Percentiles rank a stretch among this genome's conserved stretches.
Conservation (phyloP, 257 asterid species). For the Plantago elongata region DNA sequence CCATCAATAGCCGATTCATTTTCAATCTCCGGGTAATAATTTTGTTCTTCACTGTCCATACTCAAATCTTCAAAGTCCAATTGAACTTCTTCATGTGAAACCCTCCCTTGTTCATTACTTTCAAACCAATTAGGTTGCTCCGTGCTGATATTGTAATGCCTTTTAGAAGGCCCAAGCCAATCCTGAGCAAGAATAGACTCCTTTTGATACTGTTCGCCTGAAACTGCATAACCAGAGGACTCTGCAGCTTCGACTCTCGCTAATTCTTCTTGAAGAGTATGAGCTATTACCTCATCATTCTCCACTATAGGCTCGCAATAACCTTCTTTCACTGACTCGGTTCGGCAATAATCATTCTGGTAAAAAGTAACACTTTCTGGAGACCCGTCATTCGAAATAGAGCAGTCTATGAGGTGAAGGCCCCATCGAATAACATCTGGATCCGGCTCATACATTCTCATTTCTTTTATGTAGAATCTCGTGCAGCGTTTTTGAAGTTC, state of each 20-base stretch:
- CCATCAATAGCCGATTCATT: constrained; percentile 74
- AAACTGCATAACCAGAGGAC: constrained; percentile 33
- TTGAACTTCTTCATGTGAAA: constrained; percentile 21
- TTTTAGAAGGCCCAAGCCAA: constrained; percentile 56
- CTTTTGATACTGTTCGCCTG: constrained; percentile 39
- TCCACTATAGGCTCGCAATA: constrained; percentile 46
- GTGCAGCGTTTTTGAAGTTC: constrained; percentile 16
- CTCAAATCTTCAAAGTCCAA: constrained; percentile 29
- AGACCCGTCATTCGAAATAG: constrained; percentile 47
- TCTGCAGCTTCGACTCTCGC: constrained; percentile 44
- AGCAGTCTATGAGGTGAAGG: constrained; percentile 71
- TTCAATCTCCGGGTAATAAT: constrained; percentile 55
- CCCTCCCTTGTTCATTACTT: constrained; percentile 33
- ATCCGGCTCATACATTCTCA: constrained; percentile 54
- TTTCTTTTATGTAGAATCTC: constrained; percentile 18
- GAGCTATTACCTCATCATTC: constrained; percentile 70
- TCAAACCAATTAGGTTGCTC: constrained; percentile 15
- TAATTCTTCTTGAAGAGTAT: constrained; percentile 81
- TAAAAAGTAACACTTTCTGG: constrained; percentile 53
- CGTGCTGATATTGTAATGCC: constrained; percentile 38
- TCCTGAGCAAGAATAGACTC: constrained; percentile 62
- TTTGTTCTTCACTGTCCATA: constrained; percentile 21
- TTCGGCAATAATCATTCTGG: constrained; percentile 39
- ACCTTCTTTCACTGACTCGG: constrained; percentile 46
- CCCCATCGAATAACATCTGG: constrained; percentile 89